Conservation (phyloP, 176 grass and related monocot genomes). For the Saccharum officinarum region DNA sequence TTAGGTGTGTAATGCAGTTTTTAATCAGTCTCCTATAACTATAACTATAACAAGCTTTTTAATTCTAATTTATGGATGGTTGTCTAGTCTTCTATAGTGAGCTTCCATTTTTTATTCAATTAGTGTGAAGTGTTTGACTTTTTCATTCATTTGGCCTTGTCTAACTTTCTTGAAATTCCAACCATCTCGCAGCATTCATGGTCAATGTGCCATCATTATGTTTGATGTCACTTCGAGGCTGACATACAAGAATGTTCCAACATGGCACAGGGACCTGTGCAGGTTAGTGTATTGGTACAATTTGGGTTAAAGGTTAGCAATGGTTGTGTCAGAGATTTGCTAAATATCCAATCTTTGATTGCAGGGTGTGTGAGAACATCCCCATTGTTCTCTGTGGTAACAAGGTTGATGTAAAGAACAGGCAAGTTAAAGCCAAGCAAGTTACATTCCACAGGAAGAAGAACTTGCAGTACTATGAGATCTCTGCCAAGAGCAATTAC, state of each 20-base stretch:
- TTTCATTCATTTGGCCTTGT: not conserved
- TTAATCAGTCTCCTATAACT: not conserved
- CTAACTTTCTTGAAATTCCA: not conserved
- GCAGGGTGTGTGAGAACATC: conserved; percentile 75
- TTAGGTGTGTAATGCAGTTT: not conserved
- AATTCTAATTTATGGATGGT: not conserved
- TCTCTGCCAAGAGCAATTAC: conserved; percentile 87
- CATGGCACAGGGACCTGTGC: conserved; percentile 77
- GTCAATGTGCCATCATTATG: conserved; percentile 78
- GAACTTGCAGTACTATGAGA: conserved; percentile 81
- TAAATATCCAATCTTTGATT: not conserved
- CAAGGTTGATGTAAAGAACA: conserved; percentile 81
- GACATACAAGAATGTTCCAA: conserved; percentile 78
- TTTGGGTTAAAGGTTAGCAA: not conserved
- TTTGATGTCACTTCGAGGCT: conserved; percentile 75
- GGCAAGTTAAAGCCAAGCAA: conserved; percentile 72
- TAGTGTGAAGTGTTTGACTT: not conserved
- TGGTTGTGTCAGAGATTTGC: not conserved
- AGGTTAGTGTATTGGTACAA: conserved; percentile 28
- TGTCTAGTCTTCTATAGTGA: not conserved
- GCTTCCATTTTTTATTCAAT: not conserved
- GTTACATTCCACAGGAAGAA: conserved; percentile 84
- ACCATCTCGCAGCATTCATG: conserved; percentile 53
- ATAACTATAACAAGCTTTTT: not conserved
- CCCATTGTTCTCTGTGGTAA: conserved; percentile 76